Evolutionary conservation across 306 rosid genomes (phyloP), one percentile per base, ranked within the genome.

Genomic region (Abrus pulchellus): DNA sequence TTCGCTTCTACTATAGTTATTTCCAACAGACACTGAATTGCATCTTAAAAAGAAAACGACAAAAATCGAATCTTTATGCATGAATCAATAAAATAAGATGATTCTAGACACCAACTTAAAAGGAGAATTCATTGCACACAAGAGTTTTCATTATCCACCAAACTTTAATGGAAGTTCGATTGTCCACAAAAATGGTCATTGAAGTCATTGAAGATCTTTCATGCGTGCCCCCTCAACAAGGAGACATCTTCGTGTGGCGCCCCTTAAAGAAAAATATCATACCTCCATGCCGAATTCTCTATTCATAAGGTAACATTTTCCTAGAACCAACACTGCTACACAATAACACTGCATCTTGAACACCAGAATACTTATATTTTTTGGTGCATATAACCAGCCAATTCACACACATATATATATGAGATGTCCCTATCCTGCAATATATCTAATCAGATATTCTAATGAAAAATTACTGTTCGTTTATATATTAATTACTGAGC

Each of bases 1-100:
- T 29, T 29, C 1, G 40, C 40, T 59, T 59, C 41, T 32, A 3
- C 41, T 59, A 13, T 28, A 52, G 13, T 52, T 52, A 29, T 36
- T 59, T 59, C 64, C 64, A 28, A 7, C 38, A 28, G 13, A 57
- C 38, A 60, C 6, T 10, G 20, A 62, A 34, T 62, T 14, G 3
- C 9, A 32, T 60, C 1, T 63, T n/a, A 48, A 63, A 63, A 36
- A 63, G 48, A 38, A 62, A 63, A 63, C 48, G 30, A 33, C 1
- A 62, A 4, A 34, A 34, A 62, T 62, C 4, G 45, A 62, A 6
- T 33, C 27, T 36, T 0, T 36, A 13, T 5, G 28, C 68, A 62
- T 36, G 68, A 61, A 61, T 34, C 28, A 1, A 62, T 45, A 62
- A 63, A 63, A 63, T 36, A 38, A 63, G 30, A 63, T n/a, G 69